phyloP scores from a whole-genome alignment of 1,139 yeast species.

The Yamadazyma kanchanaburiensis region DNA sequence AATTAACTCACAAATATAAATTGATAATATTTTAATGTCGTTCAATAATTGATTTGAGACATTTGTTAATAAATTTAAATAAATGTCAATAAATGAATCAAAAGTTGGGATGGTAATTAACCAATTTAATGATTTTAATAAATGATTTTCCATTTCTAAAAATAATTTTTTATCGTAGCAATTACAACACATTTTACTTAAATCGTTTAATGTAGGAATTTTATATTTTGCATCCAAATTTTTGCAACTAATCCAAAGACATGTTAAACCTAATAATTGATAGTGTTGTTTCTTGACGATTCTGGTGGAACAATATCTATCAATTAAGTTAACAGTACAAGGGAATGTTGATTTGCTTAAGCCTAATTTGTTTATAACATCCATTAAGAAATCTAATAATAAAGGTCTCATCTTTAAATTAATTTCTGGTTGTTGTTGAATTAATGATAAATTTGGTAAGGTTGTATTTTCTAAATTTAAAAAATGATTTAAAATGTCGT shows the following conservation, averaged over 20 bases:
- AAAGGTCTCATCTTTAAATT: conserved; percentile 48
- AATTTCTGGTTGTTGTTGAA: conserved; percentile 52
- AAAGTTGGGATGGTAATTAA: conserved; percentile 54
- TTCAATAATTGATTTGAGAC: conserved; percentile 15
- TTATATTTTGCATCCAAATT: conserved; percentile 66
- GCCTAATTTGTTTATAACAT: conserved; percentile 46
- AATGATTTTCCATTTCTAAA: conserved; percentile 66
- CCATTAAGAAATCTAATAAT: conserved; percentile 52
- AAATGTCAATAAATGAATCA: conserved; percentile 59
- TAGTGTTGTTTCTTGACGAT: conserved; percentile 55
- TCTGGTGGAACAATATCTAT: conserved; percentile 48
- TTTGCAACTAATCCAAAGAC: conserved; percentile 74
- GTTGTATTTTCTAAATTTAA: conserved; percentile 31
- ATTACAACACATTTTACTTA: conserved; percentile 61
- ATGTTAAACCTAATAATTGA: conserved; percentile 66
- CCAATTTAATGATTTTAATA: conserved; percentile 59
- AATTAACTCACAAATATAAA: conserved; percentile 62
- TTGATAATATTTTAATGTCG: conserved; percentile 53
- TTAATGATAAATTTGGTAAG: conserved; percentile 35
- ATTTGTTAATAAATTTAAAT: conserved; percentile 23
- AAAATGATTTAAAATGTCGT: conserved; percentile 39
- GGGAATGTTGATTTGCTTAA: conserved; percentile 54
- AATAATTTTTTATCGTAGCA: conserved; percentile 58
- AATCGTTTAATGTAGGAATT: conserved; percentile 56
- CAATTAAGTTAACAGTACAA: conserved; percentile 51